Evolutionary conservation across 805 yeast genomes (phyloP).

Genomic region (Ogataea angusta): DNA sequence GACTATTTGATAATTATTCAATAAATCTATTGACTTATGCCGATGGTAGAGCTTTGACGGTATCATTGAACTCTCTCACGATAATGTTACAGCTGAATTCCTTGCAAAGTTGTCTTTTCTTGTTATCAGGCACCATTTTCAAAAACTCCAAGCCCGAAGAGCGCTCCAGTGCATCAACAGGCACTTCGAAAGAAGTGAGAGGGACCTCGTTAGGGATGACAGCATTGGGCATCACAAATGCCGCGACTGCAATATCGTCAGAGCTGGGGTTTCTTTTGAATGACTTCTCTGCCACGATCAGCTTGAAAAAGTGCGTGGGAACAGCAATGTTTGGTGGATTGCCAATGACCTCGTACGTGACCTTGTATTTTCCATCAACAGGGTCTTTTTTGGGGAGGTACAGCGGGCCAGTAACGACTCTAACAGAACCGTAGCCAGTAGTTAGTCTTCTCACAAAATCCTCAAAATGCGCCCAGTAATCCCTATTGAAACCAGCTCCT

Average conservation of each 20-base stretch:
- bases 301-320: constrained; percentile 94
- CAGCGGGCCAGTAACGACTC: constrained; percentile 91
- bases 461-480: constrained; percentile 97
- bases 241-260: constrained; percentile 68
- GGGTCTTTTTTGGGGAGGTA: constrained; percentile 76
- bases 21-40: constrained; percentile 17
- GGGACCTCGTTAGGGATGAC: constrained; percentile 68
- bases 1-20: not conserved
- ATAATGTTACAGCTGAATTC: constrained; percentile 78
- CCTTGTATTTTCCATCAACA: constrained; percentile 78
- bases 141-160: constrained; percentile 82
- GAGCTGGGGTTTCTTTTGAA: constrained; percentile 32
- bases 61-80: constrained; percentile 73
- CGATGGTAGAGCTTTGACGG: constrained; percentile 28
- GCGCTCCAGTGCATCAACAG: constrained; percentile 84
- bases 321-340: constrained; percentile 96
- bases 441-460: constrained; percentile 81
- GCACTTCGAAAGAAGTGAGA: constrained; percentile 75
- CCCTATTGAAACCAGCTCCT: constrained; percentile 96
- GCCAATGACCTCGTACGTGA: constrained; percentile 89
- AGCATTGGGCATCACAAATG: constrained; percentile 93
- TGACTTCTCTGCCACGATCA: constrained; percentile 77
- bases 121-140: constrained; percentile 56
- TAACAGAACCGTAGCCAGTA: constrained; percentile 63
- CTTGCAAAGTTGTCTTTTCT: constrained; percentile 65